Evolutionary conservation across 352 stramenopile genomes (phyloP), one percentile per base, ranked within the genome.

Genomic region (Peronospora farinosa): DNA sequence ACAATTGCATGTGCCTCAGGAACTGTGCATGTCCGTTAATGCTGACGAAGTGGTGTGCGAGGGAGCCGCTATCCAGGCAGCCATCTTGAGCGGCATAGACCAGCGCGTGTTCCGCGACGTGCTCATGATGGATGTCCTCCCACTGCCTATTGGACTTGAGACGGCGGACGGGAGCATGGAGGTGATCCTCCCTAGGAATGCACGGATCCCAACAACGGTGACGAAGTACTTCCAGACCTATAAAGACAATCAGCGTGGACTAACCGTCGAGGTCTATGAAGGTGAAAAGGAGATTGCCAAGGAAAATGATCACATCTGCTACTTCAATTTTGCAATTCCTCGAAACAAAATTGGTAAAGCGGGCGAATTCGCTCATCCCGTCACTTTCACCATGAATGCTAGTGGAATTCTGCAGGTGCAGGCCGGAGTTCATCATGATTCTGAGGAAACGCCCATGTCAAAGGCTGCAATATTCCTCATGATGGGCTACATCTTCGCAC

Each of bases 111-210:
- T 91, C 45, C 79, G 78, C n/a, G 82, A 98, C 53, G 88, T 99
- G 27, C 74, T 99, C 16, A 88, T 99, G 63, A 87, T 99, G 63
- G 96, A 99, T 68, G 96, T 99, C 19, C 92, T 97, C 9, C 95
- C 96, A 1, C 71, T 99, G 32, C 97, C 95, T 0, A 86, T 99
- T 47, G 96, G 96, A 6, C 95, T 99, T 40, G 93, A 98, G 76
- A 99, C 93, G 5, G 94, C 95, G 2, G 96, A 97, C 48, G 95
- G 96, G 16, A 71, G 89, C n/a, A 99, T 99, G 96, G 97, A 97
- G 25, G 80, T 96, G 32, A 69, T 99, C 25, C 87, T 99, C 40
- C 90, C 97, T 28, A 88, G 96, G 55, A 98, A 98, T 60, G 78
- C 74, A 31, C 76, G 77, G 31, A 91, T 91, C 15, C 82, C 82